These are phyloP conservation scores for Aspergillus vadensis DNA, from an alignment of 2,329 filamentous ascomycete species.

Conservation along the genomic window DNA sequence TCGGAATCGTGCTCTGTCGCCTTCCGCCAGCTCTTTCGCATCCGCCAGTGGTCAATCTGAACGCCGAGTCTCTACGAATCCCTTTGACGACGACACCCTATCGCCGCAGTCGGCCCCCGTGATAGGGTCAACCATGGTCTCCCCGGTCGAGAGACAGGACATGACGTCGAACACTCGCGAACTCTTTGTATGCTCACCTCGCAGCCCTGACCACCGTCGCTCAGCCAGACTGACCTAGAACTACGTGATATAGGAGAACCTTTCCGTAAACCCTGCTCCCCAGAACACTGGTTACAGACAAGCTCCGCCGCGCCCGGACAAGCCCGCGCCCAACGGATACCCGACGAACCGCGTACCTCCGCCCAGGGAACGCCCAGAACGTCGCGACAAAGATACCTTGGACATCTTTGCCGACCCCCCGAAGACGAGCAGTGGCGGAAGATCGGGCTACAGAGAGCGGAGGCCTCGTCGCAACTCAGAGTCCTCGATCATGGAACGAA, in stretches of 20 bases:
- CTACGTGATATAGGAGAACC: slow-evolving; percentile 36
- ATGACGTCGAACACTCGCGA: slow-evolving; percentile 55
- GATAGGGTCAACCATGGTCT: slow-evolving; percentile 31
- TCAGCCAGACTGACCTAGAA: not conserved
- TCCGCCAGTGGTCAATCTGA: slow-evolving; percentile 35
- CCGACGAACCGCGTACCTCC: slow-evolving; percentile 31
- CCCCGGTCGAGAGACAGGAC: slow-evolving; percentile 40
- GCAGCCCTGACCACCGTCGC: slow-evolving; percentile 4
- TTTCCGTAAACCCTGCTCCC: slow-evolving; percentile 37
- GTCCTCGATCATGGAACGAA: slow-evolving; percentile 59
- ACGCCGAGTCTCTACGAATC: slow-evolving; percentile 61
- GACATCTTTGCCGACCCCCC: slow-evolving; percentile 54
- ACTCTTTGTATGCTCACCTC: slow-evolving; percentile 58
- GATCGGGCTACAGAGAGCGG: slow-evolving; percentile 35
- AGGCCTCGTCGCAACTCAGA: slow-evolving; percentile 64
- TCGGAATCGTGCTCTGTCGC: slow-evolving; percentile 49
- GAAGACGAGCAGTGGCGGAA: slow-evolving; percentile 29
- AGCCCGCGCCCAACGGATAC: slow-evolving; percentile 23
- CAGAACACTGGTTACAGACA: slow-evolving; percentile 42
- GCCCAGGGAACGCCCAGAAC: slow-evolving; percentile 27
- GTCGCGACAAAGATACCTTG: slow-evolving; percentile 38
- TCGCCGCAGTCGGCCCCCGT: slow-evolving; percentile 40
- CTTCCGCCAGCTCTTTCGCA: slow-evolving; percentile 31
- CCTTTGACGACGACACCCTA: slow-evolving; percentile 53
- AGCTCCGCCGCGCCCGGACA: slow-evolving; percentile 39